phyloP scores from a whole-genome alignment of 768 basidiomycete genomes.

The Postia placenta region DNA sequence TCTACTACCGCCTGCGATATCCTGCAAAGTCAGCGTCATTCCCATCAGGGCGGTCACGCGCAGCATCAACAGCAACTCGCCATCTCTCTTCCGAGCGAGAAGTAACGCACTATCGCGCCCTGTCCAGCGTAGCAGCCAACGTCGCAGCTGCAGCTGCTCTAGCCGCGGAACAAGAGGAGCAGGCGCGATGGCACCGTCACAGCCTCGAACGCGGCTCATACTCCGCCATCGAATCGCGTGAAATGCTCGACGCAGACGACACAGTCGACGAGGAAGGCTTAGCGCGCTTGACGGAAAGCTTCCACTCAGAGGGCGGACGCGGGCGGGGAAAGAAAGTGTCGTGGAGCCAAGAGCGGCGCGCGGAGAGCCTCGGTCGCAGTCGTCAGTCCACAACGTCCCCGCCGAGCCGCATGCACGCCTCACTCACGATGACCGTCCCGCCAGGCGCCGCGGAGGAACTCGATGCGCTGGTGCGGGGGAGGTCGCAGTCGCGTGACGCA shows the following conservation, averaged over 20 bases:
- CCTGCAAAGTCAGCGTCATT: slow-evolving; percentile 29
- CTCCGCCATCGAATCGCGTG: slow-evolving; percentile 10
- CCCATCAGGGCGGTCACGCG: slow-evolving; percentile 34
- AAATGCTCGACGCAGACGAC: slow-evolving; percentile 31
- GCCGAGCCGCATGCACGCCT: slow-evolving; percentile 19
- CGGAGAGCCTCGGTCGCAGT: slow-evolving; percentile 38
- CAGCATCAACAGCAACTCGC: slow-evolving; percentile 35
- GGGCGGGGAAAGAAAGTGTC: slow-evolving; percentile 48
- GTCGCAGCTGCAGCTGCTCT: slow-evolving; percentile 68
- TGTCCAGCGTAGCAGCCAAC: slow-evolving; percentile 65
- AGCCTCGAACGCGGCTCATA: slow-evolving; percentile 20
- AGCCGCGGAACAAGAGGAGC: slow-evolving; percentile 55
- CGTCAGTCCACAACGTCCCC: slow-evolving; percentile 17
- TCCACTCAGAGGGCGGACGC: slow-evolving; percentile 65
- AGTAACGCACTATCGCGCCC: slow-evolving; percentile 58
- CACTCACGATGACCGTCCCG: slow-evolving; percentile 27
- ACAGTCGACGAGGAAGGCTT: slow-evolving; percentile 46
- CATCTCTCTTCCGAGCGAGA: slow-evolving; percentile 47
- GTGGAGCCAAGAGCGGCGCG: slow-evolving; percentile 61
- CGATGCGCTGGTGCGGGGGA: slow-evolving; percentile 33
- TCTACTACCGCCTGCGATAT: slow-evolving; percentile 54
- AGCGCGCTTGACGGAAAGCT: slow-evolving; percentile 62
- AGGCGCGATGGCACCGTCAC: slow-evolving; percentile 27
- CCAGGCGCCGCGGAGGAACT: slow-evolving; percentile 21
- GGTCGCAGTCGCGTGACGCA: slow-evolving; percentile 36